Evolutionary conservation across 495 filamentous ascomycete genomes (phyloP), one percentile per base, ranked within the genome.

Genomic region (Polyplosphaeria fusca): DNA sequence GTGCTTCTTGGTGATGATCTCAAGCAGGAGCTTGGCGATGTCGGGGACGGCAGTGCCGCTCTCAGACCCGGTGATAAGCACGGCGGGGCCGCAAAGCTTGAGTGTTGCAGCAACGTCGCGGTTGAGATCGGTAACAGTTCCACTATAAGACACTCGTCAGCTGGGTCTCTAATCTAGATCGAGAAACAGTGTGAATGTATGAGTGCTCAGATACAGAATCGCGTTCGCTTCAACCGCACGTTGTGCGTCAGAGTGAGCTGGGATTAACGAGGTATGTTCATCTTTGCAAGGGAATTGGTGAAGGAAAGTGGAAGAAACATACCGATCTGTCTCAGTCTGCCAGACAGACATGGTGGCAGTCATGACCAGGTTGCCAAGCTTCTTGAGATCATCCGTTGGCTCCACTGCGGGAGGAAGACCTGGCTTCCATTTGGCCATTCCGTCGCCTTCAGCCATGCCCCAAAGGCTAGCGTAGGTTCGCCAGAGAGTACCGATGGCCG

Each of bases 161-260:
- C 19, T 20, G 39, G 30, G 30, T 35, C 30, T n/a, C 30, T 7
- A 14, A 35, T 35, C 14, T 35, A 14, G 14, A 7, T 35, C 14
- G 30, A 18, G 26, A 25, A 57, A 12, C 16, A 20, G 25, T 49
- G 64, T 39, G 16, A 52, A 45, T 55, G 49, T 55, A 37, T 53
- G 55, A 53, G 45, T 49, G 58, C 63, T 78, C 74, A 86, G 75
- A 75, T 77, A 71, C 73, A 80, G 77, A 81, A 77, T 88, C 88
- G 89, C 76, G 76, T 95, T 93, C 82, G 79, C 90, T 90, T 85
- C 91, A 96, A 81, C 75, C 82, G 80, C 87, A 82, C 74, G 75
- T 79, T 78, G 76, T 76, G 87, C 82, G 82, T 97, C 86, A 86
- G 86, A 95, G 92, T 96, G 92, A 96, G 91, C 90, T 96, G 91